Conservation (phyloP, 345 rosid species). For the Eucalyptus sideroxylon region DNA sequence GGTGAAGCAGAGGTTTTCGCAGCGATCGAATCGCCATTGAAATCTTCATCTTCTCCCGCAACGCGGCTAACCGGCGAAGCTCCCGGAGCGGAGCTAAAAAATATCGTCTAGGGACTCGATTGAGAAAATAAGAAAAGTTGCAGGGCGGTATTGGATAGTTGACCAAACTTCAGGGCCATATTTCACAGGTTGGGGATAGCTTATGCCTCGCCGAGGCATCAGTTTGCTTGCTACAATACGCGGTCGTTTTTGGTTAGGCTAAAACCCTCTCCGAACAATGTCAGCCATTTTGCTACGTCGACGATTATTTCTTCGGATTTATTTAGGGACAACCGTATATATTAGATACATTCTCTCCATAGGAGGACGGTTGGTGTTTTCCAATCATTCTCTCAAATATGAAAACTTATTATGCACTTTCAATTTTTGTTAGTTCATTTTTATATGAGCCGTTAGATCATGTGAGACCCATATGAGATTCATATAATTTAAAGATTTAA, state of each 20-base stretch:
- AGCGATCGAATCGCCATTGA: not conserved
- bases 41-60: not conserved
- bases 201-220: not conserved
- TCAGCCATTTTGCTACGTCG: not conserved
- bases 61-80: not conserved
- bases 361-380: not conserved
- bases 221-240: not conserved
- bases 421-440: accelerated
- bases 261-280: not conserved
- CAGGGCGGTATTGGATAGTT: not conserved
- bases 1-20: not conserved
- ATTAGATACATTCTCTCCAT: not conserved
- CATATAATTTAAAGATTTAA: not conserved
- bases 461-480: not conserved
- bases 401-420: accelerated
- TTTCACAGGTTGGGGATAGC: not conserved
- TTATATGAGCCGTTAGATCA: not conserved
- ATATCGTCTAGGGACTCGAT: not conserved
- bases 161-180: not conserved
- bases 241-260: not conserved
- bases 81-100: not conserved
- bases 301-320: not conserved
- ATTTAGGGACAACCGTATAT: not conserved
- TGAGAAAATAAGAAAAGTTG: not conserved
- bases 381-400: not conserved